Conservation (phyloP, 371 early-diverging fungal species). For the Rhizopus stolonifer region DNA sequence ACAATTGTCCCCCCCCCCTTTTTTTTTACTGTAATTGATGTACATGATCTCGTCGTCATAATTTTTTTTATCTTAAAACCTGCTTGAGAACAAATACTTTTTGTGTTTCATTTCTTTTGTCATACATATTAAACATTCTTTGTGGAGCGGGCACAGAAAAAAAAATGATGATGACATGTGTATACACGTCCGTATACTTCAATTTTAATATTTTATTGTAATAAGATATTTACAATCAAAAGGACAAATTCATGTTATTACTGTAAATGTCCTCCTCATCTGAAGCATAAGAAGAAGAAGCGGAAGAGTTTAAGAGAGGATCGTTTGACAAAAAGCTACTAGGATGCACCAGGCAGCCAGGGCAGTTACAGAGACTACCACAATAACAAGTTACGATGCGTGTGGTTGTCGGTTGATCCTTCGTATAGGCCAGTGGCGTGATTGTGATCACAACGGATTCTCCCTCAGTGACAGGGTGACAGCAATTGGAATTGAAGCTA, state of each 20-base stretch:
- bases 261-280: conserved; percentile 29
- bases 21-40: too few species aligned
- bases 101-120: too few species aligned
- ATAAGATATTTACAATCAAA: conserved; percentile 2
- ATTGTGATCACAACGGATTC: conserved; percentile 52
- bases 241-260: conserved; percentile 4
- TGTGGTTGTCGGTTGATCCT: conserved; percentile 16
- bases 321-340: conserved; percentile 31
- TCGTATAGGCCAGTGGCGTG: conserved; percentile 29
- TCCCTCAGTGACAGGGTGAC: conserved; percentile 12
- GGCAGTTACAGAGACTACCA: conserved; percentile 30
- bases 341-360: conserved; percentile 42
- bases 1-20: too few species aligned
- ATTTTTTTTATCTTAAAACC: too few species aligned
- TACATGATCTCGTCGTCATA: too few species aligned
- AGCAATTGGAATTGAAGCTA: conserved; percentile 25
- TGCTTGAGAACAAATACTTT: too few species aligned
- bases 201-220: too few species aligned
- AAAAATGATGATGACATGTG: too few species aligned
- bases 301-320: conserved; percentile 24
- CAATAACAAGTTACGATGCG: conserved; percentile 42
- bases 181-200: too few species aligned
- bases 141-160: too few species aligned
- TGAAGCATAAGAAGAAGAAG: conserved; percentile 34
- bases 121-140: too few species aligned